Base-by-base conservation (phyloP, 1,284 basidiomycete genomes). In the Fomitopsis schrenkii region DNA sequence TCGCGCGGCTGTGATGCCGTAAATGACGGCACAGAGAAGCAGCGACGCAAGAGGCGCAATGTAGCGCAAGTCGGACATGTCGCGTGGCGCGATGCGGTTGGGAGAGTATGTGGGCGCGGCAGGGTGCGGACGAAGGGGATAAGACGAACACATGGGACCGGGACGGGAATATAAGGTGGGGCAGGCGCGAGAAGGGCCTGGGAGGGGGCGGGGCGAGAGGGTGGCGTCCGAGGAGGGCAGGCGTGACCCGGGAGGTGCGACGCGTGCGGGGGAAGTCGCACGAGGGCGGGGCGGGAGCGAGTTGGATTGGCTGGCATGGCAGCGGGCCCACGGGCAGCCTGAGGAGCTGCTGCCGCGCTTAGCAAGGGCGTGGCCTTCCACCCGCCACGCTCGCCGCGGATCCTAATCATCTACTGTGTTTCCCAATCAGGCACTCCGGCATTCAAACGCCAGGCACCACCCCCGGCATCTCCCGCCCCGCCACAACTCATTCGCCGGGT, bases 21-120 rank as follows among this genome's bases (percentile, higher is more conserved):
- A 66, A 36, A 66, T 44, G 30, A 44, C 46, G 45, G 56, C 15
- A 45, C 22, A 56, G 38, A 57, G 12, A n/a, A 55, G n/a, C 19
- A 60, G 46, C 28, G 17, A 26, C 26, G 44, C 15, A 9, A 42
- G 33, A 46, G 22, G 48, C 8, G 57, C 35, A 53, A 56, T 7
- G 58, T n/a, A 22, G 15, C 10, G 42, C 17, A 42, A 45, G 42
- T 33, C 33, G 45, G 26, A 19, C 45, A 46, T 46, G 45, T 15
- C 33, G 35, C 10, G 36, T 33, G 30, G 30, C 30, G 30, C 4
- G 30, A 33, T 33, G 30, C 5, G 1, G 30, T 5, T 8, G 8
- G 30, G 30, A 8, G 30, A 8, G 30, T 1, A 33, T 5, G 30
- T 5, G 2, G 30, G 30, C 17, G 28, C 22, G 22, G 22, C 22